Conservation (phyloP, 371 early-diverging fungal genomes). For the Phascolomyces articulosus region DNA sequence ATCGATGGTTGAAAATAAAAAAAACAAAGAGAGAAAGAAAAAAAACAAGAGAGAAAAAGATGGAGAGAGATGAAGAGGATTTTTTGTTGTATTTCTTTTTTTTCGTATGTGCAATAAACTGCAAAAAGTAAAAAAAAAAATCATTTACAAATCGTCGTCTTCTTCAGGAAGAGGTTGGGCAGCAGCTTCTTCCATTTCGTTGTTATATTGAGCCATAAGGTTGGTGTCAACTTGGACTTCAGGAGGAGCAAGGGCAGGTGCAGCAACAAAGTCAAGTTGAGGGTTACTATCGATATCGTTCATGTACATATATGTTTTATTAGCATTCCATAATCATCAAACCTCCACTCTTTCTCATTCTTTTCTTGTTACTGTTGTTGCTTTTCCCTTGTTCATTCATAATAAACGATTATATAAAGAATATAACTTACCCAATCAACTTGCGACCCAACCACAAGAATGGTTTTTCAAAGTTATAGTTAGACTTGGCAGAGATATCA, state of each 20-base stretch:
- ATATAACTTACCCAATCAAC: conserved; percentile 84
- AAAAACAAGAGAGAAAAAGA: neutral
- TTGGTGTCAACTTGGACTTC: conserved; percentile 88
- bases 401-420: no score
- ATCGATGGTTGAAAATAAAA: neutral
- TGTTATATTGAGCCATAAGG: conserved; percentile 79
- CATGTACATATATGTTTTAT: conserved; percentile 1
- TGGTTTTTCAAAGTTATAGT: conserved; percentile 99
- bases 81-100: neutral
- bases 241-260: conserved; percentile 97
- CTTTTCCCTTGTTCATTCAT: no score
- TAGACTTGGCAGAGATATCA: conserved; percentile 99
- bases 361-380: no score
- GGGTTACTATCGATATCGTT: conserved; percentile 78
- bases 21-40: neutral
- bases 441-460: conserved; percentile 99
- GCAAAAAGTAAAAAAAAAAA: conserved; percentile 6
- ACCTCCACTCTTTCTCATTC: neutral
- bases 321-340: neutral
- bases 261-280: conserved; percentile 97
- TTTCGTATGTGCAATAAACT: neutral
- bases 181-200: conserved; percentile 80
- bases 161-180: conserved; percentile 89
- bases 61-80: neutral
- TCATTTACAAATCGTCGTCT: conserved; percentile 72